Evolutionary conservation across 2,329 filamentous ascomycete genomes (phyloP).

Genomic region (Magnaporthiopsis rhizophila): DNA sequence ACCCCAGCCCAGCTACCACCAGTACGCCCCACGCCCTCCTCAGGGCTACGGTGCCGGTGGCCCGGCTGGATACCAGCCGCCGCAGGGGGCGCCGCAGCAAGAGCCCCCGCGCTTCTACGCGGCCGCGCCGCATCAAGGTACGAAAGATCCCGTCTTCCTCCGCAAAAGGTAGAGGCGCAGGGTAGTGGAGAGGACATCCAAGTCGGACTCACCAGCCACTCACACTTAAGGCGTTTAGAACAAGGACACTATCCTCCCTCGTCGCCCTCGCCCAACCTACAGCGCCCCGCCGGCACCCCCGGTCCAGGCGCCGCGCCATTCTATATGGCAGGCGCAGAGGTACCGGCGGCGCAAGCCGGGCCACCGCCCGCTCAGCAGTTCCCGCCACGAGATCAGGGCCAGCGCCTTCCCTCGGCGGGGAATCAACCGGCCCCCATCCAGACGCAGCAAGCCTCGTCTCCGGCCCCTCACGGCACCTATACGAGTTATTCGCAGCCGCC

Average conservation of each 20-base stretch:
- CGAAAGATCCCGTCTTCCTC: neutral
- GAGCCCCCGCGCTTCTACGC: slow-evolving; percentile 56
- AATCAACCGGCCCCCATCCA: slow-evolving; percentile 41
- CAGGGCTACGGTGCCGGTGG: slow-evolving; percentile 34
- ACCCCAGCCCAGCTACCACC: slow-evolving; percentile 69
- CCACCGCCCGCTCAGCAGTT: slow-evolving; percentile 35
- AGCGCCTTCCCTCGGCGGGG: slow-evolving; percentile 37
- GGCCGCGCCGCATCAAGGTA: slow-evolving; percentile 44
- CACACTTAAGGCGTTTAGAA: slow-evolving; percentile 19
- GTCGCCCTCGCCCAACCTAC: slow-evolving; percentile 46
- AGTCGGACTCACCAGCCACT: neutral
- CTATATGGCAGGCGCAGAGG: slow-evolving; percentile 54
- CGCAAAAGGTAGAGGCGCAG: neutral
- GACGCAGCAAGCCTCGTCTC: slow-evolving; percentile 27
- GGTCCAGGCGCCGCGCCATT: slow-evolving; percentile 50
- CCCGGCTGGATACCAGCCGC: slow-evolving; percentile 29
- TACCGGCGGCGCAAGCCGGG: slow-evolving; percentile 30
- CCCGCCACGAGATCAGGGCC: slow-evolving; percentile 43
- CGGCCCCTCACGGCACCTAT: slow-evolving; percentile 44
- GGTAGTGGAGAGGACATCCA: neutral
- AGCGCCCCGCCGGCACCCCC: slow-evolving; percentile 41
- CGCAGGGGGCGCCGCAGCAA: slow-evolving; percentile 45
- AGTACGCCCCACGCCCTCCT: slow-evolving; percentile 45
- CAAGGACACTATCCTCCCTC: slow-evolving; percentile 39
- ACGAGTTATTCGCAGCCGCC: slow-evolving; percentile 34